Base-by-base conservation (phyloP, 1,139 yeast genomes). In the Pichia terricola region DNA sequence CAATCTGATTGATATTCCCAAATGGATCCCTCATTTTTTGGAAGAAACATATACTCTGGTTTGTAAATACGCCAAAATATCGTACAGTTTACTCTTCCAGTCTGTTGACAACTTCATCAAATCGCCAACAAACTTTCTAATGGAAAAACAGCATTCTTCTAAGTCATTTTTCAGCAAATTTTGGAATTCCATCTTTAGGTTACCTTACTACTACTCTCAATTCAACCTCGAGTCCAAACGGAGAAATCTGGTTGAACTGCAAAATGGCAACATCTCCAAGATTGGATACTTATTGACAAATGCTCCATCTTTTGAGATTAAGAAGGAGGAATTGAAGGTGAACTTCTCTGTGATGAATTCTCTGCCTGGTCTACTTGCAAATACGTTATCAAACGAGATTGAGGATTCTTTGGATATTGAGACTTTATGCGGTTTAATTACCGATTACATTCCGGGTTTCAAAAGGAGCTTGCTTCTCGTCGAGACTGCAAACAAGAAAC, bases 201-300 rank as follows among this genome's bases (percentile, higher is more conserved):
- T 66, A 3, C 74, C 74, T 3, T 55, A 63, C 26, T 51, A 51
- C 28, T 60, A 65, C 7, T 48, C 68, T 0, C 51, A 51, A 27
- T 51, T 57, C 28, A 64, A 64, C 37, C 40, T 68, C 11, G 53
- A 56, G 6, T 25, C 37, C 0, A 65, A 60, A 38, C 60, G 58
- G 37, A 49, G 49, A 2, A 39, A 43, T 0, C 48, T 67, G 10
- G 37, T 48, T 3, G 16, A 47, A 1, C 45, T 63, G 10, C 61
- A 63, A 39, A 48, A 50, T 2, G 40, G 44, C 6, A 65, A 65
- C 46, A 64, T 69, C 1, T 51, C 53, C 32, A 57, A 55, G 34
- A 45, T 70, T n/a, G 73, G 73, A 0, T 53, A 54, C 8, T 44
- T 69, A 30, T 50, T 68, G 3, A 49, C 52, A 3, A 61, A 59